Conservation (phyloP, 2,329 filamentous ascomycete genomes). For the Chaetomium globosum region DNA sequence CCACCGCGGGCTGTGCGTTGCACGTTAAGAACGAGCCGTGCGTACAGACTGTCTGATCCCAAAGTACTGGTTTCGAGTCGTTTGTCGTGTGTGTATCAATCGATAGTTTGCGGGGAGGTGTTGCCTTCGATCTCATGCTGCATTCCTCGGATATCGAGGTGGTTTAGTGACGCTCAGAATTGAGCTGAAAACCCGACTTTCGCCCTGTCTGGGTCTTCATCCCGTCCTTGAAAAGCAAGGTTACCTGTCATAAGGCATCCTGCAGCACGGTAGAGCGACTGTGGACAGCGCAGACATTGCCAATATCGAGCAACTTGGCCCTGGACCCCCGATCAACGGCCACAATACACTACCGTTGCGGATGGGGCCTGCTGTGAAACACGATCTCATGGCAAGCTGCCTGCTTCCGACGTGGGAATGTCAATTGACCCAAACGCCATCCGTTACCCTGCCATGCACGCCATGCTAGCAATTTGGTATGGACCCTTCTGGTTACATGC, state of each 20-base stretch:
- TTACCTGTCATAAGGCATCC: neutral
- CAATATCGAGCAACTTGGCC: neutral
- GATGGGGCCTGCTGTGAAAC: conserved; percentile 19
- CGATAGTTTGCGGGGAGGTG: neutral
- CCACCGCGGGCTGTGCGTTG: conserved; percentile 2
- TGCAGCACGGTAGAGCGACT: no score
- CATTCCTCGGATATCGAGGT: neutral
- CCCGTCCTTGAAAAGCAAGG: neutral
- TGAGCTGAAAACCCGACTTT: neutral
- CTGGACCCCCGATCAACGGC: neutral
- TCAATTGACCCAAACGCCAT: neutral
- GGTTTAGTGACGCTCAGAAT: neutral
- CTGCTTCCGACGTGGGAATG: neutral
- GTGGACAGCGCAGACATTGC: neutral
- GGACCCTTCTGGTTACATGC: neutral
- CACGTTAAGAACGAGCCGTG: conserved; percentile 23
- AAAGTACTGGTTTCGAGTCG: neutral
- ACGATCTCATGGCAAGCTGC: conserved; percentile 12
- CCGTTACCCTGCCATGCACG: neutral
- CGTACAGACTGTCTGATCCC: neutral
- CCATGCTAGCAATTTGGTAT: neutral
- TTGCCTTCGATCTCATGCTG: neutral
- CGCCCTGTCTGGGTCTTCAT: neutral
- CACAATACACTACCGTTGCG: neutral
- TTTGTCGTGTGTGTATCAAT: neutral